Evolutionary conservation across 352 stramenopile genomes (phyloP), one percentile per base, ranked within the genome.

Genomic region (Saprolegnia parasitica): DNA sequence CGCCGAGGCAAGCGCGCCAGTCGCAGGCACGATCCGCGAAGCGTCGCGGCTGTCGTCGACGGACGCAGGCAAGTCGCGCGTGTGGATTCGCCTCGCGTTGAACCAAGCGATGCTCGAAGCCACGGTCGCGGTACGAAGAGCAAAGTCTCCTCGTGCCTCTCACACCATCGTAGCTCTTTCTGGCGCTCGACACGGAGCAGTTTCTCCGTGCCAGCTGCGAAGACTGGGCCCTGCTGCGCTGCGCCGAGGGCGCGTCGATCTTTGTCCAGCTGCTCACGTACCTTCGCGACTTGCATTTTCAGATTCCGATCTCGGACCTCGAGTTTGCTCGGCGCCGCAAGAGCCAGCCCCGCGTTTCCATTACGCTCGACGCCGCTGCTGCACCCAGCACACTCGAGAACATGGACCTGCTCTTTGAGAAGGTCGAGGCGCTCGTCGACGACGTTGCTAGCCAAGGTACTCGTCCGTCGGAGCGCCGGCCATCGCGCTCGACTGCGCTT

Each of bases 51-150:
- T 29, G 21, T 68, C 62, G 16, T 50, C 35, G 81, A 85, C 74
- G 8, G 82, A 90, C 68, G 73, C 71, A 26, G 86, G 83, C 10
- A 91, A 90, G 60, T 77, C 78, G 13, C 75, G 78, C 8, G 91
- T 81, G 63, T 94, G 86, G 86, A 72, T 94, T 35, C 91, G 91
- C 71, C 75, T 91, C 37, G 84, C 83, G 21, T 67, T 94, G 18
- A 94, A 92, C 62, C 90, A 86, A 39, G 81, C 86, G 57, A 87
- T 84, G 3, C 77, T 94, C 70, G 86, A 92, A 66, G 85, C 83
- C 0, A 94, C 82, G 70, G 75, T 91, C 18, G 81, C 88, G 76
- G 85, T 93, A 71, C 26, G n/a, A 52, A 16, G 18, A 20, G 10
- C 39, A 15, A 49, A 13, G 21, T 42, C 23, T 32, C 13, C 4